Evolutionary conservation across 352 stramenopile species (phyloP), one percentile per base, ranked within the genome.

Genomic region (Sclerospora graminicola): DNA sequence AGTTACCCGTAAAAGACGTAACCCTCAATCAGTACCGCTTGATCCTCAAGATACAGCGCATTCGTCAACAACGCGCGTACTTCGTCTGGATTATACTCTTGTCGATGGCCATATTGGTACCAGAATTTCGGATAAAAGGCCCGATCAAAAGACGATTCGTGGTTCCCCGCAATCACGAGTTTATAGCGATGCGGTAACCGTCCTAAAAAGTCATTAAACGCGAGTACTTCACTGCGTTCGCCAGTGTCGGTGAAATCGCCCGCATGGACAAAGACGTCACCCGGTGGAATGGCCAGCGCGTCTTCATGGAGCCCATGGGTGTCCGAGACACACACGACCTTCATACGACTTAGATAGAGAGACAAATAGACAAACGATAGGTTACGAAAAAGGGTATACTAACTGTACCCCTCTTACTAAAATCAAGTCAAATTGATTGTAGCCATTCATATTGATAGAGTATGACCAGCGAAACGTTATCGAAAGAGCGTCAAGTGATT

Each of bases 161-260:
- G 79, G 51, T 91, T 91, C 11, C 79, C 79, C 7, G 74, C 79
- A 34, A 88, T 69, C 18, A 91, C 74, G 32, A 91, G 37, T 55
- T 89, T 89, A 63, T 85, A 76, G 19, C 57, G 52, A 57, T 91
- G 79, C 27, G 76, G 76, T 45, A 89, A 62, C 16, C 51, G 60
- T 19, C 54, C 66, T 20, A 91, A 51, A 54, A 82, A 91, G 41
- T 48, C 52, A 57, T 82, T 84, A 54, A 89, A 89, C 4, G 69
- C 69, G 29, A 82, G 30, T 19, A 78, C 67, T 46, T 89, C 71
- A 27, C 63, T 53, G 41, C 69, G 72, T 23, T 65, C 60, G 26
- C 77, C 77, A 15, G 63, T 91, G 58, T 78, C 87, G 23, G 74
- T 84, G 34, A 98, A 87, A 67, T 97, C 86, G 15, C 75, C 75